Base-by-base conservation (phyloP, 1,284 basidiomycete genomes). In the Ceratobasidium sp. region DNA sequence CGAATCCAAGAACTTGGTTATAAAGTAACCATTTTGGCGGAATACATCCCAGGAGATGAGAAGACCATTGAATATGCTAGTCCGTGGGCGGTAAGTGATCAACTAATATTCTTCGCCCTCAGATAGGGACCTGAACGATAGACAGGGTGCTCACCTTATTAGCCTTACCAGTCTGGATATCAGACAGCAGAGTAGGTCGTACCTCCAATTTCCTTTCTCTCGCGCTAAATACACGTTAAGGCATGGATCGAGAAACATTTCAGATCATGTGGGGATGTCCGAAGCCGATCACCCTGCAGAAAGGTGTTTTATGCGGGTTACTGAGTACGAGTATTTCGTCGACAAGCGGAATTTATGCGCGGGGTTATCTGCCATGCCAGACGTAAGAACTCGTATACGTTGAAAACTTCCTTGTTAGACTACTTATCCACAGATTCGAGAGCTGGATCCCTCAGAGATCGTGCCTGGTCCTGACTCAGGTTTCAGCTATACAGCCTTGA, bases 41-140 rank as follows among this genome's bases (percentile, higher is more conserved):
- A 92, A 67, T 83, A 85, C 4, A 84, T 92, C 47, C 91, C 91
- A 0, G 89, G 84, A 24, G 93, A 94, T 79, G 84, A 87, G 0
- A 91, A 91, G 81, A 86, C 84, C 22, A 89, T 90, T 79, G 85
- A 85, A 31, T 94, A 92, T 79, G 91, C 93, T 1, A 93, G 91
- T 80, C 87, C 87, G n/a, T 94, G 93, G 93, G 93, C 93, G 19
- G 92, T 92, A 79, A 79, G 90, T 84, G 24, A 19, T 33, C 22
- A 31, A 41, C 11, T 11, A 14, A 9, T 14, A 27, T 54, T 22
- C n/a, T 59, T n/a, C 45, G 11, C 22, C 9, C 51, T 8, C 22
- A 15, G 4, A 41, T 22, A 44, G 19, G 11, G 45, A 22, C 36
- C 50, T 69, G 19, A 22, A 36, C 17, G 27, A 22, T n/a, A 5